Conservation (phyloP, 2,329 filamentous ascomycete species). For the Coccinonectria pachysandricola region DNA sequence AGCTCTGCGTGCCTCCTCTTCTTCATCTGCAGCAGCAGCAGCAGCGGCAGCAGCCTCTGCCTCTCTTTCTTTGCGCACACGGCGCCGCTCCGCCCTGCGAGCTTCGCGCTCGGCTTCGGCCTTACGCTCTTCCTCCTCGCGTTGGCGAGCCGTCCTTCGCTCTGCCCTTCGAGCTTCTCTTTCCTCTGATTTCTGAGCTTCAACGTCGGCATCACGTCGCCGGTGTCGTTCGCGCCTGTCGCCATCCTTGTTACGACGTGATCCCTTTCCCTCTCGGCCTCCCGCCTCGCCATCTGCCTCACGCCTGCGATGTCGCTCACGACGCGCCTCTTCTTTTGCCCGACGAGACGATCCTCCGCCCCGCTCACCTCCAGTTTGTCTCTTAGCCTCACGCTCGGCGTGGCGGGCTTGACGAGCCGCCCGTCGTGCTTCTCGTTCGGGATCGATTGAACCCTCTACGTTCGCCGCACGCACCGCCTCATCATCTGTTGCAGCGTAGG, state of each 20-base stretch:
- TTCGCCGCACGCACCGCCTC: slow-evolving; percentile 31
- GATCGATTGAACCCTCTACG: too few species aligned
- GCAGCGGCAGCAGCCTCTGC: slow-evolving; percentile 30
- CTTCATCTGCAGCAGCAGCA: slow-evolving; percentile 31
- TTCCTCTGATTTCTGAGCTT: slow-evolving; percentile 25
- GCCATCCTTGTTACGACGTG: too few species aligned
- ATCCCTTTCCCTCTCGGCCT: slow-evolving; percentile 32
- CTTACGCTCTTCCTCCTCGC: slow-evolving; percentile 15
- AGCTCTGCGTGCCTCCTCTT: slow-evolving; percentile 34
- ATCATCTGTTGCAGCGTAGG: slow-evolving; percentile 40
- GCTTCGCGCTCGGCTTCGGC: slow-evolving; percentile 41
- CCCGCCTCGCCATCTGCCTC: slow-evolving; percentile 39
- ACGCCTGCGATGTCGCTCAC: slow-evolving; percentile 44
- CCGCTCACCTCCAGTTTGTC: slow-evolving; percentile 41
- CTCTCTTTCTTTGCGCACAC: slow-evolving; percentile 38
- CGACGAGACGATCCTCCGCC: slow-evolving; percentile 48
- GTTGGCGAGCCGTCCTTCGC: slow-evolving; percentile 31
- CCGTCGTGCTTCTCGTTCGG: slow-evolving; percentile 50
- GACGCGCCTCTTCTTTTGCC: slow-evolving; percentile 45
- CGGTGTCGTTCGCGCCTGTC: too few species aligned
- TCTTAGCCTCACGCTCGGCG: slow-evolving; percentile 32
- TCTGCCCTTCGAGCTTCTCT: slow-evolving; percentile 48
- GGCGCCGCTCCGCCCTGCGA: slow-evolving; percentile 39
- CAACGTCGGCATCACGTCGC: slow-evolving; percentile 40
- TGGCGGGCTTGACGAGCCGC: slow-evolving; percentile 52